Base-by-base conservation (phyloP, 352 stramenopile genomes). In the Elongisporangium prolatum region DNA sequence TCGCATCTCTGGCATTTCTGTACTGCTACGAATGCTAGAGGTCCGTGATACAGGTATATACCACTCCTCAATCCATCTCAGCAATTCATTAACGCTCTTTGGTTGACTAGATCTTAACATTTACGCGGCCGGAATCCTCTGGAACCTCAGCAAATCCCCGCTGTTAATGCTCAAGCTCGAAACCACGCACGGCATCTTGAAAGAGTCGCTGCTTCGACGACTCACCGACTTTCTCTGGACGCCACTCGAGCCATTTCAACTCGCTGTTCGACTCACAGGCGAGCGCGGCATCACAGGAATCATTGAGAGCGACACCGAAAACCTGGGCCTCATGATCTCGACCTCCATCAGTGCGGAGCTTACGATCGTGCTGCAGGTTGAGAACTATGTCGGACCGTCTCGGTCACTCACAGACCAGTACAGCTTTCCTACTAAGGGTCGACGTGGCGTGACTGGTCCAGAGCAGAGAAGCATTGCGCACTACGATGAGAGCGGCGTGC, bases 141-240 rank as follows among this genome's bases (percentile, higher is more conserved):
- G 83, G 83, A 90, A 89, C 60, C 56, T 90, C 50, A 77, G 63
- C 56, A 92, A 92, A 54, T 78, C 78, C 5, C 78, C 77, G 4
- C 59, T 78, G 21, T 47, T 92, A 4, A 47, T 89, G 22, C 63
- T 92, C 18, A 87, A 86, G 40, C 67, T 90, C n/a, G 83, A 92
- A 70, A 88, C 83, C 3, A 74, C 80, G n/a, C 81, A 90, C 56
- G 76, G 74, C 1, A 71, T 90, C 21, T 60, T 89, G 21, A 76
- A 76, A 14, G 78, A 89, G 18, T 57, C 63, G 10, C 74, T 92
- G n/a, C 57, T 64, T n/a, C 68, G 71, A 0, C 69, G 70, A 18
- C 70, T 92, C 22, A 85, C 69, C 3, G 77, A 82, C 16, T 25
- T 87, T 20, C 64, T 92, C 13, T 60, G 66, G 59, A 78, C 69